phyloP scores from a whole-genome alignment of 2,329 filamentous ascomycete species.

The Stemphylium lycopersici region DNA sequence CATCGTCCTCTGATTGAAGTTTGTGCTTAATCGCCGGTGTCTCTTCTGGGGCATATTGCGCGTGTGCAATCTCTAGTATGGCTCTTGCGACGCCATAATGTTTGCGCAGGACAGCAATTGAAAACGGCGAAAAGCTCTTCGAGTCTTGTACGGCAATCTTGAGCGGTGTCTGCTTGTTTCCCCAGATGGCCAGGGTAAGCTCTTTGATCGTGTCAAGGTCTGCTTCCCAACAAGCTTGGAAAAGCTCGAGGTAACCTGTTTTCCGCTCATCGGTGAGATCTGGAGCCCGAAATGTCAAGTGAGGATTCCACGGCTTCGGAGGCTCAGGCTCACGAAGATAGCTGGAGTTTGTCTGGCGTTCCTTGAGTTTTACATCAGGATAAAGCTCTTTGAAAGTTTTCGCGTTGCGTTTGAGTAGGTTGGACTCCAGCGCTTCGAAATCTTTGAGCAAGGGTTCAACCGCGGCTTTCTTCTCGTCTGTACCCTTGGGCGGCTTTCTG shows the following conservation, averaged over 20 bases:
- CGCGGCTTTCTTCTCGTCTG: constrained; percentile 62
- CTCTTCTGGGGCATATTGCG: constrained; percentile 68
- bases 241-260: constrained; percentile 69
- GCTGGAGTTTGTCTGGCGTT: not conserved
- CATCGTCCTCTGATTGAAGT: constrained; percentile 50
- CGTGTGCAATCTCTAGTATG: constrained; percentile 72
- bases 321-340: constrained; percentile 7
- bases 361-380: not conserved
- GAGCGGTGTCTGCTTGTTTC: constrained; percentile 60
- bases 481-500: constrained; percentile 33
- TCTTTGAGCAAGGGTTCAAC: constrained; percentile 59
- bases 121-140: constrained; percentile 65
- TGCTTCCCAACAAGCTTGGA: constrained; percentile 76
- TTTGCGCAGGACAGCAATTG: constrained; percentile 69
- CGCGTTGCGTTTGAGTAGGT: constrained; percentile 63
- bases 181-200: constrained; percentile 67
- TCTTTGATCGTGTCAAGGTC: constrained; percentile 69
- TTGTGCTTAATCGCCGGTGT: constrained; percentile 51
- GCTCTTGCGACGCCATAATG: constrained; percentile 68
- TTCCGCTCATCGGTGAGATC: constrained; percentile 61
- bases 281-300: constrained; percentile 53
- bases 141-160: constrained; percentile 66
- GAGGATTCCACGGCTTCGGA: constrained; percentile 20
- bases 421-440: constrained; percentile 62
- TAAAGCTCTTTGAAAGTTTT: constrained; percentile 69